These are phyloP conservation scores for Pleurotus tuoliensis DNA, from an alignment of 768 basidiomycete genomes.

Conservation along the genomic window DNA sequence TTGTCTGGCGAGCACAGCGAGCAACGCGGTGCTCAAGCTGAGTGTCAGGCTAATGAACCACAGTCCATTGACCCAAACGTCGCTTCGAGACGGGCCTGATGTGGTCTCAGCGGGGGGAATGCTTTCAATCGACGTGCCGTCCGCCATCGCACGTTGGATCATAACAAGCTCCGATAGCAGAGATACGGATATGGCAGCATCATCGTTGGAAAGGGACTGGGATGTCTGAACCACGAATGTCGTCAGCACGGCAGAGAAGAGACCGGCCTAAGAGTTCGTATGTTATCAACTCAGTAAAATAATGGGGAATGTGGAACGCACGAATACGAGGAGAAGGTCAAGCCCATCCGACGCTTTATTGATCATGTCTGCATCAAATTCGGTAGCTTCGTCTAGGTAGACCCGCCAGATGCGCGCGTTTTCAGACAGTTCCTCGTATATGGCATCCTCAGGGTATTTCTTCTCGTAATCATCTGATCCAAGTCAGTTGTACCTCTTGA, in stretches of 20 bases:
- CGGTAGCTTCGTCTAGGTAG: constrained; percentile 37
- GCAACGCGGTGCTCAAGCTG: constrained; percentile 37
- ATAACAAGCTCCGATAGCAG: not conserved
- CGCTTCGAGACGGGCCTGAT: constrained; percentile 10
- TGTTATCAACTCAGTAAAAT: not conserved
- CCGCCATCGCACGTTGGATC: not conserved
- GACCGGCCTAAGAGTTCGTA: constrained; percentile 23
- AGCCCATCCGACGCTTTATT: constrained; percentile 40
- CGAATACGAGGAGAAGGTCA: constrained; percentile 42
- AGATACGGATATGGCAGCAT: not conserved
- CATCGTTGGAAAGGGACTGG: constrained; percentile 3
- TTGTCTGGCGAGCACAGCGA: constrained; percentile 45
- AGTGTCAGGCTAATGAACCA: constrained; percentile 42
- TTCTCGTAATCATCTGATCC: too few relatives aligned
- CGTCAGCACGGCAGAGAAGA: constrained; percentile 37
- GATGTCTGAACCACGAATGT: constrained; percentile 31
- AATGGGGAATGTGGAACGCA: constrained; percentile 17
- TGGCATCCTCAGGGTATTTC: too few relatives aligned
- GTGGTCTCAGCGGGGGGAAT: not conserved
- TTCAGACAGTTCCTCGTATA: too few relatives aligned
- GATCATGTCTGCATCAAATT: constrained; percentile 27
- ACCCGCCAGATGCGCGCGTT: constrained; percentile 30
- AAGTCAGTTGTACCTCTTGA: too few relatives aligned
- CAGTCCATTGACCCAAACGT: constrained; percentile 34
- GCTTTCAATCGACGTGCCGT: not conserved